A percentile compares a stretch with the other conserved stretches of the same genome.
These are phyloP conservation scores for Irineochytrium annulatum DNA, from an alignment of 192 early-diverging fungal species.

Conservation along the genomic window DNA sequence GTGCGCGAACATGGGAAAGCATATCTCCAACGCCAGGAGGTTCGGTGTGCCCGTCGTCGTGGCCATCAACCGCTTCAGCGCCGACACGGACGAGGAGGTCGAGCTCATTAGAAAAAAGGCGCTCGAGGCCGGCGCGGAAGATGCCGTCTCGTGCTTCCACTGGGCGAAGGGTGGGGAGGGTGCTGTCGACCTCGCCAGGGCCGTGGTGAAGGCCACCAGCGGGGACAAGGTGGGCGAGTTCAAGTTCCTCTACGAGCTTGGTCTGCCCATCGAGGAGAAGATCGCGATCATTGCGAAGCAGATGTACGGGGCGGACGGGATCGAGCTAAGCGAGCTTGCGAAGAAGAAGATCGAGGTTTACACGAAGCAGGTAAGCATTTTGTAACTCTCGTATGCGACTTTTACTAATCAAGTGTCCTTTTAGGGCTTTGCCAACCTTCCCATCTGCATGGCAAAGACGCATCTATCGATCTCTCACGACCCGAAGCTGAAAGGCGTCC, in stretches of 20 bases:
- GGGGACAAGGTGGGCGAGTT: slow-evolving; percentile 44
- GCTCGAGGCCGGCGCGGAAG: slow-evolving; percentile 77
- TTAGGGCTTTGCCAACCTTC: slow-evolving; percentile 80
- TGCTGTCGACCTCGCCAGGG: slow-evolving; percentile 79
- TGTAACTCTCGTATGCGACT: slow-evolving; percentile 10
- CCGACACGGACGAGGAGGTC: slow-evolving; percentile 85
- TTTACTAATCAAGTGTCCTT: background rate
- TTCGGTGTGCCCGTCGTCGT: slow-evolving; percentile 89
- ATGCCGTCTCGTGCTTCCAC: slow-evolving; percentile 84
- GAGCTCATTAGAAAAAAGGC: slow-evolving; percentile 70
- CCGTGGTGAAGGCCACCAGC: slow-evolving; percentile 71
- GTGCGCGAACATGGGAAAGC: slow-evolving; percentile 80
- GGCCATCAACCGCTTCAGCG: slow-evolving; percentile 83
- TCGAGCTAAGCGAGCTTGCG: slow-evolving; percentile 80
- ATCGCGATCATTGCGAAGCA: slow-evolving; percentile 88
- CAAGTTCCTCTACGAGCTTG: slow-evolving; percentile 84
- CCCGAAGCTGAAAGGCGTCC: slow-evolving; percentile 87
- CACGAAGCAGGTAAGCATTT: slow-evolving; percentile 56
- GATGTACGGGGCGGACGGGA: slow-evolving; percentile 93
- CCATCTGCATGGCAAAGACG: slow-evolving; percentile 99
- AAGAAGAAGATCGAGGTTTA: slow-evolving; percentile 85
- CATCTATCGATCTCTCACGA: slow-evolving; percentile 91
- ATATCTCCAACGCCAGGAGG: slow-evolving; percentile 85
- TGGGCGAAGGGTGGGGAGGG: slow-evolving; percentile 94
- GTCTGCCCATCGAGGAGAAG: slow-evolving; percentile 77